Evolutionary conservation across 192 early-diverging fungal species (phyloP).

Genomic region (Linnemannia hyalina): DNA sequence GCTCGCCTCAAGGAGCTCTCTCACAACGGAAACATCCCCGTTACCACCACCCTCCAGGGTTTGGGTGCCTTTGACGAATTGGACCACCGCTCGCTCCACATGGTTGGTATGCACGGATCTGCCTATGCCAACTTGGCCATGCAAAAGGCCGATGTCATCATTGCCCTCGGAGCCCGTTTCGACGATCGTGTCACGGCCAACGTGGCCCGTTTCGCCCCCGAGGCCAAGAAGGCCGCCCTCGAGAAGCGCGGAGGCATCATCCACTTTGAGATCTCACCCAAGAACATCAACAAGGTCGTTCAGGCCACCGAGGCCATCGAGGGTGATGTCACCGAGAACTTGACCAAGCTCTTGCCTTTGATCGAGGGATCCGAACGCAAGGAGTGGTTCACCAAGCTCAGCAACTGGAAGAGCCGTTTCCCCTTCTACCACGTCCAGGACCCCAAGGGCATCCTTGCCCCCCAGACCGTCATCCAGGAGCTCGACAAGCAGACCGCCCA

Average conservation of each 20-base stretch:
- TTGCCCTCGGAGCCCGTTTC: constrained; percentile 97
- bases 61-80: constrained; percentile 95
- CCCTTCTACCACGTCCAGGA: constrained; percentile 87
- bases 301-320: constrained; percentile 92
- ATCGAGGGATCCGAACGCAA: constrained; percentile 77
- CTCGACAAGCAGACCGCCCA: constrained; percentile 85
- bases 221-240: constrained; percentile 87
- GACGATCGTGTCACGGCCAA: constrained; percentile 98
- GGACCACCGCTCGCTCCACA: constrained; percentile 91
- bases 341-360: constrained; percentile 83
- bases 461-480: constrained; percentile 95
- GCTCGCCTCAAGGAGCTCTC: constrained; percentile 86
- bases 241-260: constrained; percentile 94
- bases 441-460: constrained; percentile 81
- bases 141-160: constrained; percentile 95
- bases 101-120: constrained; percentile 99
- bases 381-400: constrained; percentile 88
- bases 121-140: constrained; percentile 99
- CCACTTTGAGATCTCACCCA: constrained; percentile 99
- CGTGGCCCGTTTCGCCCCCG: constrained; percentile 85
- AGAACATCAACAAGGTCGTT: constrained; percentile 99
- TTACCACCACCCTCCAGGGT: constrained; percentile 96
- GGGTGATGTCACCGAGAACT: constrained; percentile 94
- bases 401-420: constrained; percentile 92
- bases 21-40: constrained; percentile 92